Conservation (phyloP, 1,139 yeast species). For the Yamadazyma buinensis region DNA sequence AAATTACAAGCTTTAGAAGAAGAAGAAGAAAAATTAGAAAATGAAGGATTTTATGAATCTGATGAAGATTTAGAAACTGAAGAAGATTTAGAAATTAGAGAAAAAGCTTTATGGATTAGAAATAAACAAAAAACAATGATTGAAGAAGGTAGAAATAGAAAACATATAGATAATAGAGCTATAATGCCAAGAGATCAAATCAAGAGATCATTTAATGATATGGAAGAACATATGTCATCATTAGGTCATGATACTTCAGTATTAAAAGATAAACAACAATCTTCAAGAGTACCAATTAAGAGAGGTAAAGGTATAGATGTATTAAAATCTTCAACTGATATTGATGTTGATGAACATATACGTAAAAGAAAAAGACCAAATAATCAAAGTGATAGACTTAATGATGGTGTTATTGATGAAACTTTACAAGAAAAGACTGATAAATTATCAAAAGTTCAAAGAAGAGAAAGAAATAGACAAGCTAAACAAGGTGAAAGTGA, state of each 20-base stretch:
- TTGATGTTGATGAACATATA: conserved; percentile 28
- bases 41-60: conserved; percentile 93
- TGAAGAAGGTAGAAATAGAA: conserved; percentile 82
- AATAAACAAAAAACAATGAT: conserved; percentile 92
- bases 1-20: conserved; percentile 93
- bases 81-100: conserved; percentile 69
- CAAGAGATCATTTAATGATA: conserved; percentile 68
- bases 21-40: conserved; percentile 90
- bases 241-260: conserved; percentile 84
- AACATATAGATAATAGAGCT: conserved; percentile 82
- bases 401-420: conserved; percentile 83
- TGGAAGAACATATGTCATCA: conserved; percentile 86
- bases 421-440: conserved; percentile 83
- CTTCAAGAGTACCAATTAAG: conserved; percentile 21
- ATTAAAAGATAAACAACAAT: conserved; percentile 48
- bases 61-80: conserved; percentile 68
- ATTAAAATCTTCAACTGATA: conserved; percentile 50
- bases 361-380: conserved; percentile 45
- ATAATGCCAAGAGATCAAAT: conserved; percentile 90
- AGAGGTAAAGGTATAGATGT: conserved; percentile 69
- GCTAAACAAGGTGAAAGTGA: conserved; percentile 97
- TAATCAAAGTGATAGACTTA: conserved; percentile 74
- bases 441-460: conserved; percentile 80
- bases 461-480: conserved; percentile 88
- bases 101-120: conserved; percentile 94